A percentile compares a stretch with the other conserved stretches of the same genome.
Conservation (phyloP, 2,329 filamentous ascomycete species). For the Neofusicoccum parvum region DNA sequence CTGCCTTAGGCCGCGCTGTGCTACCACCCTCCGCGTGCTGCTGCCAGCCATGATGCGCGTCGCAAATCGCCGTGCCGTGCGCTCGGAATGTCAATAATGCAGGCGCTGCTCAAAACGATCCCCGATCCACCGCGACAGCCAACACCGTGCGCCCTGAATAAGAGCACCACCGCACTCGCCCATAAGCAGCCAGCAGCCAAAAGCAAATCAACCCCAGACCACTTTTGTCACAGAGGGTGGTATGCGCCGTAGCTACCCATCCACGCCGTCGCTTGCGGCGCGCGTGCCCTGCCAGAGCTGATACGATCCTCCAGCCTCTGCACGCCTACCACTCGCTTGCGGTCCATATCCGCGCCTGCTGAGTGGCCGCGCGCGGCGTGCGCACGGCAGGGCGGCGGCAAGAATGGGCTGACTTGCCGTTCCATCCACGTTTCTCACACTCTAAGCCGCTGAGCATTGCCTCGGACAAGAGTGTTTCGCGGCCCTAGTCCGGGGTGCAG, state of each 20-base stretch:
- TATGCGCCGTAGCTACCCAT: conserved; percentile 12
- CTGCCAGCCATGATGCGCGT: conserved; percentile 13
- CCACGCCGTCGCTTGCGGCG: conserved; percentile 9
- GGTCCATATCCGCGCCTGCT: conserved; percentile 12
- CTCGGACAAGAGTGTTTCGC: conserved; percentile 12
- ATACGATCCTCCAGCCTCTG: conserved; percentile 6
- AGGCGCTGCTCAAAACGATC: conserved; percentile 20
- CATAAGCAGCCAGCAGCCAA: conserved; percentile 6
- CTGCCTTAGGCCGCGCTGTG: conserved; percentile 14
- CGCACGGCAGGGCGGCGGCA: conserved; percentile 7
- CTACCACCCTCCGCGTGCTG: conserved; percentile 15
- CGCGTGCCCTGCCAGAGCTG: neutral
- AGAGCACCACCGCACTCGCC: neutral
- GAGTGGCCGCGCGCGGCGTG: conserved; percentile 3
- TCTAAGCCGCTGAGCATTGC: conserved; percentile 1
- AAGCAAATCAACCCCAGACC: conserved; percentile 19
- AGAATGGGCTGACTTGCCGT: conserved; percentile 8
- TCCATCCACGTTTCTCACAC: conserved; percentile 6
- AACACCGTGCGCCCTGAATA: conserved; percentile 16
- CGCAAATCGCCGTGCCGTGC: conserved; percentile 2
- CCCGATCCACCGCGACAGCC: neutral
- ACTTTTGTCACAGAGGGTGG: conserved; percentile 12
- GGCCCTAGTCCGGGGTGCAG: conserved; percentile 2
- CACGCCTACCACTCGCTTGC: neutral
- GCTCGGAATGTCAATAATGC: conserved; percentile 21